phyloP scores from a whole-genome alignment of 805 yeast genomes.

The Metschnikowia koreensis region DNA sequence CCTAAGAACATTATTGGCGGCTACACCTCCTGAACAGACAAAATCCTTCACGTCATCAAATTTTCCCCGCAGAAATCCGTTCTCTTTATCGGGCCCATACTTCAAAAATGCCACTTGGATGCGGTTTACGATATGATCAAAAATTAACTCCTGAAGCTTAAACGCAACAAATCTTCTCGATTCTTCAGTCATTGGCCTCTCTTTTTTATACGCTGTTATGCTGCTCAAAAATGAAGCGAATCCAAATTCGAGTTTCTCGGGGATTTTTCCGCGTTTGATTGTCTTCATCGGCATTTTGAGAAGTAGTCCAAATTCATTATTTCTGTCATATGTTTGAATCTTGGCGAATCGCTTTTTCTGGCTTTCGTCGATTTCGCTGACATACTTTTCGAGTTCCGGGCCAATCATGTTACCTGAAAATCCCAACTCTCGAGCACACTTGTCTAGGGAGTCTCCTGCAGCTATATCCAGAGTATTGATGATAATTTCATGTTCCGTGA shows the following conservation, averaged over 20 bases:
- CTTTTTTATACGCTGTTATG: conserved; percentile 33
- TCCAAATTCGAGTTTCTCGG: conserved; percentile 49
- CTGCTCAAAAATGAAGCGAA: conserved; percentile 74
- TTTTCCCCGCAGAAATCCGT: conserved; percentile 32
- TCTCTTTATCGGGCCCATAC: conserved; percentile 22
- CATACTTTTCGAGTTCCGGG: conserved; percentile 66
- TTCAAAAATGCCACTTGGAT: conserved; percentile 49
- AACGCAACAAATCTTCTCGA: conserved; percentile 51
- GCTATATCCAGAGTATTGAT: conserved; percentile 84
- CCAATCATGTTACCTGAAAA: conserved; percentile 83
- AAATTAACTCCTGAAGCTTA: conserved; percentile 61
- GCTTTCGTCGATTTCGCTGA: conserved; percentile 29
- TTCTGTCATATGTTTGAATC: conserved; percentile 21
- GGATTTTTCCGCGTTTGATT: conserved; percentile 28
- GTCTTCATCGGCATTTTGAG: conserved; percentile 33
- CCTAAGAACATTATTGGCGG: conserved; percentile 64
- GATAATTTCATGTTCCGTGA: conserved; percentile 67
- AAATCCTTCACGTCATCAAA: conserved; percentile 49
- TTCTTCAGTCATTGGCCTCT: conserved; percentile 44
- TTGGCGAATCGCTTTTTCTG: conserved; percentile 22
- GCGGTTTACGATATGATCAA: conserved; percentile 70
- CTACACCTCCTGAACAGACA: conserved; percentile 94
- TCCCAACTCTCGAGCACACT: conserved; percentile 85
- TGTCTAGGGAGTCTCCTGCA: conserved; percentile 89
- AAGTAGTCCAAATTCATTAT: conserved; percentile 24